Evolutionary conservation across 2,329 filamentous ascomycete species (phyloP), one percentile per base, ranked within the genome.

Genomic region (Fusarium mexicanum): DNA sequence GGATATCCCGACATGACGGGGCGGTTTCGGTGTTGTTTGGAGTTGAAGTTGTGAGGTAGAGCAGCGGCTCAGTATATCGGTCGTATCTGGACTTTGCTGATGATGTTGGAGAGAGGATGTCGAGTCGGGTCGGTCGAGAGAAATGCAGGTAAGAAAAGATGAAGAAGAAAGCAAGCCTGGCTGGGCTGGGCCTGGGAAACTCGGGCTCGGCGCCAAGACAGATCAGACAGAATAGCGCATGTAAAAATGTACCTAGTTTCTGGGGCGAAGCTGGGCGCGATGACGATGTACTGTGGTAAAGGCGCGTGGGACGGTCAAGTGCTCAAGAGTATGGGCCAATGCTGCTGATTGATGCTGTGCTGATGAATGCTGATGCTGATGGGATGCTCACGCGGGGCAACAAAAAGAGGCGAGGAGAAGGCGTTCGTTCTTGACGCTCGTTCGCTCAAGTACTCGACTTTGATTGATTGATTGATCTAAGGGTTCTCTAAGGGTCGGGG

Each of bases 1-100:
- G 89, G 89, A 80, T 91, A 92, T 79, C 89, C 90, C 75, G 91
- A 91, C 91, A 92, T 92, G 69, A 73, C 76, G 53, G 70, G 72
- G 53, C 47, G 46, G 54, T 38, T 44, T 51, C 40, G 48, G 43
- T 57, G 41, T 37, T 48, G 37, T 41, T 29, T 51, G n/a, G 48
- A 33, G 58, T 51, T 38, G 35, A 22, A 46, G n/a, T 47, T 33
- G 31, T 43, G 46, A n/a, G 35, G 43, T 37, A 54, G 50, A 54
- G 50, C 29, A 43, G 40, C n/a, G 33, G 44, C 29, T 53, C 35
- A 40, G 22, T 61, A 48, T 61, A 26, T 58, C 43, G 33, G 33
- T 46, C 41, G 54, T 47, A 20, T 65, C 29, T 53, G 48, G 33
- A 41, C 40, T 54, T 54, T 26, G 59, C 40, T 55, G 51, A 50